Conservation (phyloP, 441 rosid species). For the Euphorbia corollata region DNA sequence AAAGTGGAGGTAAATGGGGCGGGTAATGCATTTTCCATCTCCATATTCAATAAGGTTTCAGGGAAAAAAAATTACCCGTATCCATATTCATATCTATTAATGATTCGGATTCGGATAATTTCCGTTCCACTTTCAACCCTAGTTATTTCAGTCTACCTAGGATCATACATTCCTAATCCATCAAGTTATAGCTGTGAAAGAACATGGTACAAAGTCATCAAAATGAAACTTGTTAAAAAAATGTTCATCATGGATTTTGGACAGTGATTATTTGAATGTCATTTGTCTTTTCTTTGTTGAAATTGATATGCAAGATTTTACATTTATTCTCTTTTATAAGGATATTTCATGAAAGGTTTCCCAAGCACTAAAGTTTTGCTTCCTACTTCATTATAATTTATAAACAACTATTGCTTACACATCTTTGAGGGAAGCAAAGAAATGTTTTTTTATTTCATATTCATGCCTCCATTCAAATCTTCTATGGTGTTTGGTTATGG, state of each 20-base stretch:
- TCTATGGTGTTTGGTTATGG: background rate
- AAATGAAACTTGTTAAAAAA: background rate
- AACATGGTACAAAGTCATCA: background rate
- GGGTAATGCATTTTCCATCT: no score
- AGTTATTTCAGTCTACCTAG: background rate
- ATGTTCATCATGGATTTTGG: background rate
- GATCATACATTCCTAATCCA: conserved; percentile 7
- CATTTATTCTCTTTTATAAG: background rate
- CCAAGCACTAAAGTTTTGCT: background rate
- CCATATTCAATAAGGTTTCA: no score
- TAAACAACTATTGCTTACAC: background rate
- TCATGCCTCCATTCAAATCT: background rate
- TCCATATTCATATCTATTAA: no score
- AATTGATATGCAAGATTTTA: background rate
- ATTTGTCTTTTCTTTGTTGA: background rate
- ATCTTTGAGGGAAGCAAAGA: background rate
- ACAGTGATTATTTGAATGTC: background rate
- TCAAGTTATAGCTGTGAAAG: background rate
- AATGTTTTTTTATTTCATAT: background rate
- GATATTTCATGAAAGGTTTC: background rate
- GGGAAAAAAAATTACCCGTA: no score
- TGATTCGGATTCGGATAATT: no score
- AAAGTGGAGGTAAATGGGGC: no score
- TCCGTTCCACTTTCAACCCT: no score
- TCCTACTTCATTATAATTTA: background rate